Base-by-base conservation (phyloP, 2,329 filamentous ascomycete genomes). In the Colletotrichum sp. region DNA sequence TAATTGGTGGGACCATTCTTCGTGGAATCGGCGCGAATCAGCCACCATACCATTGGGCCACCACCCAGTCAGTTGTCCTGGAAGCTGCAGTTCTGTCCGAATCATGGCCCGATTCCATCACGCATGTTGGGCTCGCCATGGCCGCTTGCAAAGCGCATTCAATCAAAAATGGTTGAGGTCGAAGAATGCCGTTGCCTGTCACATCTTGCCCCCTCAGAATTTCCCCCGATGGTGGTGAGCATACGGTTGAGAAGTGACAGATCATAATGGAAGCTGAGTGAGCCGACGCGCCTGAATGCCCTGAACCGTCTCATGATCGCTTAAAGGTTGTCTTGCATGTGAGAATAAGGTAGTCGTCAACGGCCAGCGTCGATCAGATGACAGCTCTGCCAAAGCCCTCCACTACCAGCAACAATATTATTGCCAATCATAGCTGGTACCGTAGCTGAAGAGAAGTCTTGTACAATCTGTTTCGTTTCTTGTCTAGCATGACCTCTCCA, bases 1-100 rank as follows among this genome's bases (percentile, higher is more conserved):
- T 32, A 34, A 75, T 71, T 75, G 68, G 72, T 75, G 72, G 69
- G 68, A 71, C 57, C 64, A 69, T 63, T 36, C 22, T 39, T 52
- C 16, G n/a, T 62, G 28, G 18, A 74, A 60, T 76, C 48, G 71
- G 59, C 32, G 48, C 60, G 71, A 65, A 62, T 76, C 59, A 36
- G 34, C 39, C 28, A 52, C 34, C 59, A 39, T 72, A 55, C 26
- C 28, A 68, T 59, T 63, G 73, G 69, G 26, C 39, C 44, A 30
- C 16, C n/a, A 22, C 39, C 34, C 59, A 48, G 10, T 28, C 30
- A n/a, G 44, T 18, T 28, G 34, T 71, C 22, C 44, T 55, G 26
- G 39, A 39, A n/a, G 34, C 26, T 64, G 57, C 68, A 26, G 18
- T 59, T 28, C 59, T 34, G 30, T 63, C 57, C 55, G 26, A 59